A percentile compares a stretch with the other conserved stretches of the same genome.
Conservation (phyloP, 2,329 filamentous ascomycete genomes). For the Nothophoma quercina region DNA sequence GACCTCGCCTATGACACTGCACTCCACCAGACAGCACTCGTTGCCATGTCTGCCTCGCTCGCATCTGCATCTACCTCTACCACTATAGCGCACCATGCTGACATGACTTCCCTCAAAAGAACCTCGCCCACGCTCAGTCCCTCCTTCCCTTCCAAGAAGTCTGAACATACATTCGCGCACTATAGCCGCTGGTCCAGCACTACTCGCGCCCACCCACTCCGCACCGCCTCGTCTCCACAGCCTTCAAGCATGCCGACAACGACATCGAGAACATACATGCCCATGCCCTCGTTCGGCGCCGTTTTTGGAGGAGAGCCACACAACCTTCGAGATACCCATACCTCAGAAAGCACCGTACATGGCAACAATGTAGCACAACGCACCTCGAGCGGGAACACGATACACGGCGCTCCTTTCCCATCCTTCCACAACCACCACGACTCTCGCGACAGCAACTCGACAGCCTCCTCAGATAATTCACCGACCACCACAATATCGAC, state of each 20-base stretch:
- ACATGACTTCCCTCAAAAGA: conserved; percentile 47
- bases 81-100: conserved; percentile 40
- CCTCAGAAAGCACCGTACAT: conserved; percentile 32
- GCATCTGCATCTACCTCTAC: conserved; percentile 23
- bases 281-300: conserved; percentile 78
- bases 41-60: conserved; percentile 37
- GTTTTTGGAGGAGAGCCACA: conserved; percentile 71
- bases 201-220: conserved; percentile 27
- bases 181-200: conserved; percentile 25
- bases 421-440: conserved; percentile 68
- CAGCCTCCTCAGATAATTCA: conserved; percentile 90
- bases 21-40: conserved; percentile 14
- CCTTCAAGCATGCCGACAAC: conserved; percentile 49
- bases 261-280: conserved; percentile 46
- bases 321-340: conserved; percentile 59
- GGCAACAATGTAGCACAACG: conserved; percentile 43
- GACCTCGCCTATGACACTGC: conserved; percentile 2
- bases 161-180: conserved; percentile 30
- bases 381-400: conserved; percentile 46
- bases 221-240: conserved; percentile 2
- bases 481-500: conserved; percentile 94
- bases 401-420: conserved; percentile 44
- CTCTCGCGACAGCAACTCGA: conserved; percentile 80
- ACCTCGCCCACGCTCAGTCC: conserved; percentile 46
- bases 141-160: conserved; percentile 42